Percentiles rank a stretch among this genome's conserved stretches.
Conservation (phyloP, 176 grass and related monocot species). For the Oryza coarctata region DNA sequence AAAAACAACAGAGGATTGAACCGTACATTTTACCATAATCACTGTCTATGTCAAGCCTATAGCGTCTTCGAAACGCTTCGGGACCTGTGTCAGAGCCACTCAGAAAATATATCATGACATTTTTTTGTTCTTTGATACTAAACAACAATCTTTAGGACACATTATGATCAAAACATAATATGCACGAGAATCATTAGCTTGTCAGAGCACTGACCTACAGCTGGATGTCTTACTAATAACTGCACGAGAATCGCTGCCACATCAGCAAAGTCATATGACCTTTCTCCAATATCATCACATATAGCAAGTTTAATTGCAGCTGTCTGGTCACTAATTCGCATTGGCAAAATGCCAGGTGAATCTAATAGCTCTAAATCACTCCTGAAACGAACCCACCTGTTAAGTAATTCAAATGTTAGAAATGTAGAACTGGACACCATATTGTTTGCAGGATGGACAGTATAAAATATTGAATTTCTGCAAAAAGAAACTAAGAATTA, state of each 20-base stretch:
- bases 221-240: constrained; percentile 67
- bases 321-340: constrained; percentile 91
- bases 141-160: background rate
- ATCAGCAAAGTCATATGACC: constrained; percentile 87
- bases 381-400: constrained; percentile 90
- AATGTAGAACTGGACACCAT: background rate
- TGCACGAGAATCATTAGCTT: background rate
- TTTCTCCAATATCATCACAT: constrained; percentile 97
- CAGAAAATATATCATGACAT: background rate
- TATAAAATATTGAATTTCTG: background rate
- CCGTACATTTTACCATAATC: constrained; percentile 67
- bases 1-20: constrained; percentile 26
- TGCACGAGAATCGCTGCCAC: constrained; percentile 77
- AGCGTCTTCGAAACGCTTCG: constrained; percentile 62
- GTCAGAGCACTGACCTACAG: constrained; percentile 56
- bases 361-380: constrained; percentile 93
- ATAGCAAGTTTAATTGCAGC: constrained; percentile 97
- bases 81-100: constrained; percentile 51
- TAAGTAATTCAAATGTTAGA: constrained; percentile 28
- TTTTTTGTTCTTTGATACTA: constrained; percentile 10
- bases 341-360: constrained; percentile 95
- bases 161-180: constrained; percentile 10
- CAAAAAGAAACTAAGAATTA: constrained; percentile 1
- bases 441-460: background rate
- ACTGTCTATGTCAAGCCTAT: constrained; percentile 73